phyloP scores from a whole-genome alignment of 805 yeast genomes.

The Groenewaldozyma salmanticensis region DNA sequence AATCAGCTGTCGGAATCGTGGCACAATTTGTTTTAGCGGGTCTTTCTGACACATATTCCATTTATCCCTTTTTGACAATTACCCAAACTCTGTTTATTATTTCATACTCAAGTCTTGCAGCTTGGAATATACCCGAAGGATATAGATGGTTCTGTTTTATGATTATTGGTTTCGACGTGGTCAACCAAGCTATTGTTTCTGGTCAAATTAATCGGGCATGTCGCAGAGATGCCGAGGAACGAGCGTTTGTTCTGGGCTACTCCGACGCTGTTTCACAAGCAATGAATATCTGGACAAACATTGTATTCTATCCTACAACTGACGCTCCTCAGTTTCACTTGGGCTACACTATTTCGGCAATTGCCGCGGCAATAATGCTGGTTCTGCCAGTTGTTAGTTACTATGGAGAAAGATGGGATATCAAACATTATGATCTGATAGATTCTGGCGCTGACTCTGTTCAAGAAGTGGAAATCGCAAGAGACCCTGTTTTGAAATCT shows the following conservation, averaged over 20 bases:
- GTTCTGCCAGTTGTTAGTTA: constrained; percentile 26
- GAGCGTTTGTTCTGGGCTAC: constrained; percentile 27
- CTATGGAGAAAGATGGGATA: constrained; percentile 25
- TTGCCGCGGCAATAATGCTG: constrained; percentile 31
- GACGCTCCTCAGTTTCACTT: constrained; percentile 32
- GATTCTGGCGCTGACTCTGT: too few species aligned
- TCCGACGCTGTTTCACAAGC: constrained; percentile 34
- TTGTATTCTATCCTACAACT: constrained; percentile 34
- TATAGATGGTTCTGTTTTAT: constrained; percentile 33
- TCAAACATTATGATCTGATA: constrained; percentile 6
- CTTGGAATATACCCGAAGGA: constrained; percentile 34
- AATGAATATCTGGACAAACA: constrained; percentile 38
- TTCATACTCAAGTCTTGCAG: constrained; percentile 31
- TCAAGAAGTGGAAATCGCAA: too few species aligned
- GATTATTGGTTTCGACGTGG: constrained; percentile 29
- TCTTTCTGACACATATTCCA: constrained; percentile 30
- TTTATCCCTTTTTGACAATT: constrained; percentile 29
- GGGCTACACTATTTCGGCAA: constrained; percentile 31
- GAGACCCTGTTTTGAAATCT: too few species aligned
- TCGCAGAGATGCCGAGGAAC: constrained; percentile 26
- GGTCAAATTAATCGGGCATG: constrained; percentile 34
- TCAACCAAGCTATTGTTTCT: constrained; percentile 33
- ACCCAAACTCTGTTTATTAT: constrained; percentile 28
- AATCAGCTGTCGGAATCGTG: constrained; percentile 33
- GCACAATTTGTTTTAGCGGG: constrained; percentile 34